These are phyloP conservation scores for Kwoniella botswanensis DNA, from an alignment of 768 basidiomycete genomes.

Conservation along the genomic window DNA sequence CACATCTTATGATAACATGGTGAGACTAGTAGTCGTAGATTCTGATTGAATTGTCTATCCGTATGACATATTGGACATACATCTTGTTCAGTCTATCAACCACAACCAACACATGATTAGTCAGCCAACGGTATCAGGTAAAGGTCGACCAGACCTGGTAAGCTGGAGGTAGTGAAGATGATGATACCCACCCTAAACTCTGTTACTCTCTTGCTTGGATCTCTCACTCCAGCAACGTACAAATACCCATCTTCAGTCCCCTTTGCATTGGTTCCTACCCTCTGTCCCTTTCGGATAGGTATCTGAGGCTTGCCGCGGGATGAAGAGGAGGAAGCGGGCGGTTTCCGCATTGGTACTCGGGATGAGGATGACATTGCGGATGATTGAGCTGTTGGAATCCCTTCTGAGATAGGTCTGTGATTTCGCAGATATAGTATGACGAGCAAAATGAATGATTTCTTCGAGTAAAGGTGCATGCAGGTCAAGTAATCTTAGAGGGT, in stretches of 20 bases:
- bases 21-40: constrained; percentile 88
- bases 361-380: constrained; percentile 14
- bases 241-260: constrained; percentile 47
- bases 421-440: no score
- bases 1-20: constrained; percentile 99
- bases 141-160: no score
- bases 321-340: constrained; percentile 10
- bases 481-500: no score
- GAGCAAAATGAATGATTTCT: no score
- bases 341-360: constrained; percentile 20
- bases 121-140: background rate
- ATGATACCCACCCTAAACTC: constrained; percentile 47
- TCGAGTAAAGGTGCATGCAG: no score
- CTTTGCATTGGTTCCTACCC: constrained; percentile 41
- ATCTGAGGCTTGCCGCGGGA: constrained; percentile 4
- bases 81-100: constrained; percentile 69
- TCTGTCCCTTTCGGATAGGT: constrained; percentile 14
- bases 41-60: constrained; percentile 93
- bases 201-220: constrained; percentile 47
- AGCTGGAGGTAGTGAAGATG: no score
- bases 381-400: background rate
- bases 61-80: constrained; percentile 97
- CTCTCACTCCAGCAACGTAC: constrained; percentile 53
- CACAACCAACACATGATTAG: background rate
- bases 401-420: no score